A percentile compares a stretch with the other conserved stretches of the same genome.
Evolutionary conservation across 2,329 filamentous ascomycete genomes (phyloP).

Genomic region (Alternaria solani): DNA sequence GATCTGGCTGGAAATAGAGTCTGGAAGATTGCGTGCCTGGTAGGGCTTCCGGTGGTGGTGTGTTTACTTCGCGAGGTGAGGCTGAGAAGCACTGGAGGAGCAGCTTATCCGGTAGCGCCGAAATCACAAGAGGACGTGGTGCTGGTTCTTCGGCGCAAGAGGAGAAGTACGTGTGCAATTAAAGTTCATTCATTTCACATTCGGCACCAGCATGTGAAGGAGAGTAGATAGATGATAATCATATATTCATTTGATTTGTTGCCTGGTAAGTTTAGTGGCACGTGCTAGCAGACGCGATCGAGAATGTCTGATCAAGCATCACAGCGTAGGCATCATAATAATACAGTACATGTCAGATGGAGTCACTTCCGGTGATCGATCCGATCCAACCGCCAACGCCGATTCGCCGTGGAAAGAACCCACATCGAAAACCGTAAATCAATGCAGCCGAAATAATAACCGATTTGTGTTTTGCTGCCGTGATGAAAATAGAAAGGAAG

Average conservation of each 20-base stretch:
- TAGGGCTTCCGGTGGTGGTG: background rate
- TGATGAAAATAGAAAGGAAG: constrained; percentile 27
- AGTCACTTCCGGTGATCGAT: constrained; percentile 38
- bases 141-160: background rate
- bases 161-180: background rate
- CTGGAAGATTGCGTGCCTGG: constrained; percentile 2
- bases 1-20: constrained; percentile 4
- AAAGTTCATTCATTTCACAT: background rate
- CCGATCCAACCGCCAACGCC: constrained; percentile 45
- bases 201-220: background rate
- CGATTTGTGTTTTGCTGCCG: constrained; percentile 32
- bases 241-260: constrained; percentile 37
- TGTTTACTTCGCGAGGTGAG: background rate
- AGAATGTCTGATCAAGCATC: constrained; percentile 46
- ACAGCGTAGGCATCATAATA: constrained; percentile 40
- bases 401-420: constrained; percentile 38
- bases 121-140: background rate
- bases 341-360: constrained; percentile 42
- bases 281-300: constrained; percentile 44
- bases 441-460: constrained; percentile 32
- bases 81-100: background rate
- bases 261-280: constrained; percentile 35
- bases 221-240: constrained; percentile 4
- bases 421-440: constrained; percentile 35
- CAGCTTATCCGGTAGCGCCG: background rate